Percentiles rank a stretch among this genome's conserved stretches.
Evolutionary conservation across 2,329 filamentous ascomycete genomes (phyloP).

Genomic region (Xylariales sp.): DNA sequence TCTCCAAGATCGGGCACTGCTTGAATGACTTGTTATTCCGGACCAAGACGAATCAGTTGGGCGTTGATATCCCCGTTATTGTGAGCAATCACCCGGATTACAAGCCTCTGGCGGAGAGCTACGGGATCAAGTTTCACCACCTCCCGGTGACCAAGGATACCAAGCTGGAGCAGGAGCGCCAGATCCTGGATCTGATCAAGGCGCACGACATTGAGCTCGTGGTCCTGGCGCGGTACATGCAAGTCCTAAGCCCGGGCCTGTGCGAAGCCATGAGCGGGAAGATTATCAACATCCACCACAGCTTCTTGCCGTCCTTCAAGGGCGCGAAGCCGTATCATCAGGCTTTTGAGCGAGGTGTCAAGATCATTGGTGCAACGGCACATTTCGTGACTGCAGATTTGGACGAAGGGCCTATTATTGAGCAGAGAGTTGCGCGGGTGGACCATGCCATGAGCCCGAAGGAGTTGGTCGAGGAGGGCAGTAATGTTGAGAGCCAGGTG

Average conservation of each 20-base stretch:
- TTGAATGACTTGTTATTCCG: constrained; percentile 81
- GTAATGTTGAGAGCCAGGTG: constrained; percentile 80
- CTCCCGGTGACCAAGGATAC: constrained; percentile 76
- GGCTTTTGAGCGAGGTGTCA: constrained; percentile 79
- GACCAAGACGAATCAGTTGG: constrained; percentile 67
- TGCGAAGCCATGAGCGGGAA: constrained; percentile 76
- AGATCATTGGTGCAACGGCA: constrained; percentile 82
- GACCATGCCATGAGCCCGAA: constrained; percentile 73
- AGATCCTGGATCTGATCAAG: constrained; percentile 65
- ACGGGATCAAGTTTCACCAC: constrained; percentile 76
- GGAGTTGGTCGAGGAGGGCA: constrained; percentile 73
- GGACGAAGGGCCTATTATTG: constrained; percentile 84
- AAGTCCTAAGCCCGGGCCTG: constrained; percentile 70
- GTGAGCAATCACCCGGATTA: constrained; percentile 81
- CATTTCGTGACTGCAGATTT: constrained; percentile 83
- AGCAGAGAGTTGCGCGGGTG: constrained; percentile 74
- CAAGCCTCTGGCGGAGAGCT: constrained; percentile 61
- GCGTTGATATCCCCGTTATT: constrained; percentile 71
- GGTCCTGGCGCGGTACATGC: constrained; percentile 83
- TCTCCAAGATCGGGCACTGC: constrained; percentile 84
- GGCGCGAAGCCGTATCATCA: constrained; percentile 81
- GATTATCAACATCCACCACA: constrained; percentile 92
- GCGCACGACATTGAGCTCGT: constrained; percentile 71
- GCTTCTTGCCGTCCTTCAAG: constrained; percentile 83
- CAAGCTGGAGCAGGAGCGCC: constrained; percentile 67